Percentiles rank a stretch among this genome's conserved stretches.
Conservation (phyloP, 1,284 basidiomycete genomes). For the Sphagnurus paluster region DNA sequence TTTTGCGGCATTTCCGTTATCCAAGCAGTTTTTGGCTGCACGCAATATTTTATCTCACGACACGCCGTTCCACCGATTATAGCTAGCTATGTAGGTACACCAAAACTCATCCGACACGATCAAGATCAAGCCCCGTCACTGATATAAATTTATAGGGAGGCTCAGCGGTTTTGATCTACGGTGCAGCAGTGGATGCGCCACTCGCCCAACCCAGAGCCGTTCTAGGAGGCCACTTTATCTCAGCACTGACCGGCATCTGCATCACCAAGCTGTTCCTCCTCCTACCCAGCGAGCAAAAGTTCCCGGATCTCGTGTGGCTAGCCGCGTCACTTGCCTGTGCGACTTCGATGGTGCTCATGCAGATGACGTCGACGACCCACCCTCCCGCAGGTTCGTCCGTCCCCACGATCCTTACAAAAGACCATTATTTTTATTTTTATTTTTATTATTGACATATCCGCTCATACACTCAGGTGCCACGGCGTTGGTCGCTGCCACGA, state of each 20-base stretch:
- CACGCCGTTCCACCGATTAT: conserved; percentile 51
- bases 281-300: conserved; percentile 42
- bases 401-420: conserved; percentile 18
- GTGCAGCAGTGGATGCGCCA: conserved; percentile 57
- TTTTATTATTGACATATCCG: too few species aligned
- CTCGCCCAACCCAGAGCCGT: conserved; percentile 63
- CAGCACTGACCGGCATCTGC: conserved; percentile 51
- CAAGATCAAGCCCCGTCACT: background rate
- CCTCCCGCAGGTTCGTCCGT: conserved; percentile 61
- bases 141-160: conserved; percentile 62
- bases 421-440: too few species aligned
- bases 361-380: conserved; percentile 58
- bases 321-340: conserved; percentile 57
- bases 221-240: conserved; percentile 57
- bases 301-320: conserved; percentile 51
- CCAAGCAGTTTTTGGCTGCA: conserved; percentile 52
- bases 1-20: conserved; percentile 58
- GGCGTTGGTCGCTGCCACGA: conserved; percentile 47
- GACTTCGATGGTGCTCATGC: conserved; percentile 52
- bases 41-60: conserved; percentile 47
- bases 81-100: conserved; percentile 43
- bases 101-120: background rate
- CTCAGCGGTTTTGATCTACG: conserved; percentile 59
- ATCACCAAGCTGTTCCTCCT: conserved; percentile 59
- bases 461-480: conserved; percentile 36